Evolutionary conservation across 768 basidiomycete genomes (phyloP).

Genomic region (Xerocomus spinulosus): DNA sequence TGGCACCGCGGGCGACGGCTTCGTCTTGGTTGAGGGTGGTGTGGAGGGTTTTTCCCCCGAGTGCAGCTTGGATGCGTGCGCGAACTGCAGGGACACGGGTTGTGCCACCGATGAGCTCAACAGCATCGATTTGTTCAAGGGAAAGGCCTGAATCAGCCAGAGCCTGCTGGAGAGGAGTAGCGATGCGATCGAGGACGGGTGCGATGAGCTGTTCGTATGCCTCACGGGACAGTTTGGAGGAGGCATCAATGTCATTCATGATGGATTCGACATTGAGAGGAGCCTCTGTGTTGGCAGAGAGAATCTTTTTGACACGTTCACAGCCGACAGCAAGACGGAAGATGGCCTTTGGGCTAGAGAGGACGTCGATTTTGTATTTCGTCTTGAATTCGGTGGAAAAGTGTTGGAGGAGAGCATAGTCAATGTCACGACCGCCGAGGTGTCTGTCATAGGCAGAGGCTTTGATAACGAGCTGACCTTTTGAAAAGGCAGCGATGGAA

Average conservation of each 20-base stretch:
- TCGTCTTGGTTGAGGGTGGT: slow-evolving; percentile 98
- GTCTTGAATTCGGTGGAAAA: slow-evolving; percentile 88
- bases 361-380: slow-evolving; percentile 98
- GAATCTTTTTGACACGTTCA: slow-evolving; percentile 93
- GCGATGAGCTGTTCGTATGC: slow-evolving; percentile 74
- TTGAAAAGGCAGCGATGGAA: slow-evolving; percentile 87
- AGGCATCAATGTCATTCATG: slow-evolving; percentile 93
- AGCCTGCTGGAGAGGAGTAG: slow-evolving; percentile 70
- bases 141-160: slow-evolving; percentile 76
- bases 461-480: slow-evolving; percentile 87
- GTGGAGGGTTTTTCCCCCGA: slow-evolving; percentile 77
- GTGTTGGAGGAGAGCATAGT: slow-evolving; percentile 83
- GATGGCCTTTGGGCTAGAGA: slow-evolving; percentile 83
- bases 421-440: slow-evolving; percentile 95
- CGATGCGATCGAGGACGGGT: slow-evolving; percentile 72
- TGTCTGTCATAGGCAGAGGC: slow-evolving; percentile 87
- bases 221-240: slow-evolving; percentile 80
- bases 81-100: slow-evolving; percentile 94
- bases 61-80: slow-evolving; percentile 75
- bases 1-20: slow-evolving; percentile 92
- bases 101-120: slow-evolving; percentile 92
- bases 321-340: slow-evolving; percentile 88
- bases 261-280: slow-evolving; percentile 92
- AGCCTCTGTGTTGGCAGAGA: slow-evolving; percentile 89
- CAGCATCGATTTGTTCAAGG: slow-evolving; percentile 78